These are phyloP conservation scores for Colletotrichum spinosum DNA, from an alignment of 2,329 filamentous ascomycete genomes.

Conservation along the genomic window DNA sequence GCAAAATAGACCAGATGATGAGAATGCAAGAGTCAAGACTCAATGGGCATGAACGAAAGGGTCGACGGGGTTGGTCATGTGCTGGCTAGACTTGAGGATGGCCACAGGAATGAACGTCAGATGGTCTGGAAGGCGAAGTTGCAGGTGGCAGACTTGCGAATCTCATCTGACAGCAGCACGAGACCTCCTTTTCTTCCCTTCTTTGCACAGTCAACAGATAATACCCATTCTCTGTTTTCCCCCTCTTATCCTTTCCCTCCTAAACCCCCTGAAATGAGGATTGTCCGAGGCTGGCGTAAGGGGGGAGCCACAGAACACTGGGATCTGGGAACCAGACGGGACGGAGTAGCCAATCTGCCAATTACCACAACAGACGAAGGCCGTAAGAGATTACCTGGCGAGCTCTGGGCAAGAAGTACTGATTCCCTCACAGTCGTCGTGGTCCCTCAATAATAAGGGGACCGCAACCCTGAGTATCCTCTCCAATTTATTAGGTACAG, in stretches of 20 bases:
- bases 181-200: constrained; percentile 32
- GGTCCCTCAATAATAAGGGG: neutral
- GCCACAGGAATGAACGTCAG: constrained; percentile 27
- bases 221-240: constrained; percentile 1
- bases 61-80: constrained; percentile 30
- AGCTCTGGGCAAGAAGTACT: neutral
- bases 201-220: constrained; percentile 15
- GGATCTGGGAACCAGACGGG: constrained; percentile 26
- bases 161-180: constrained; percentile 22
- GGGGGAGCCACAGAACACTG: constrained; percentile 15
- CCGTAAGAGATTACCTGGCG: constrained; percentile 7
- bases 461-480: too few species aligned
- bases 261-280: constrained; percentile 33
- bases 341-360: constrained; percentile 26
- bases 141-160: constrained; percentile 24
- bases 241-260: neutral
- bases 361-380: constrained; percentile 8
- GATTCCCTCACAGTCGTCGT: constrained; percentile 18
- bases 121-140: constrained; percentile 19
- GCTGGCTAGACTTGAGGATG: constrained; percentile 8
- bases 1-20: constrained; percentile 27
- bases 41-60: constrained; percentile 4
- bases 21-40: constrained; percentile 5
- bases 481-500: neutral
- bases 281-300: constrained; percentile 32